A percentile compares a stretch with the other conserved stretches of the same genome.
Conservation (phyloP, 345 rosid genomes). For the Acer negundo region DNA sequence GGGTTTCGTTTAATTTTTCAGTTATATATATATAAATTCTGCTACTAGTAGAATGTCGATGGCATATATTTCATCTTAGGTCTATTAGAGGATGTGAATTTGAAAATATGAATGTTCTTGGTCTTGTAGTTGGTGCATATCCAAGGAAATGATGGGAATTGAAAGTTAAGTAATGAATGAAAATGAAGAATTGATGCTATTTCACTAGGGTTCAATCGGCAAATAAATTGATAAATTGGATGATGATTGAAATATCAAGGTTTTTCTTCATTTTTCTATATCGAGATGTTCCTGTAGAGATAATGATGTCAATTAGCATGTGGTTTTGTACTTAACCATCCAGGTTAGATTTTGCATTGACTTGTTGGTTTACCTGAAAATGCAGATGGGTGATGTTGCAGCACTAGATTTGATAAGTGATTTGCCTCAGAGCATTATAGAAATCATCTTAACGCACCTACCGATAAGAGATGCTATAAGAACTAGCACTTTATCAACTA, state of each 20-base stretch:
- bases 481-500: slow-evolving; percentile 73
- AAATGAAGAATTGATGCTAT: neutral
- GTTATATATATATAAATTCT: neutral
- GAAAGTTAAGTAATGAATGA: neutral
- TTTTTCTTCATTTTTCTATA: neutral
- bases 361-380: neutral
- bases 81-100: neutral
- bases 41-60: neutral
- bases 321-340: neutral
- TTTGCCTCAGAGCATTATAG: slow-evolving; percentile 81
- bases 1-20: neutral
- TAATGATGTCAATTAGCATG: neutral
- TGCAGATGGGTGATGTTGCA: slow-evolving; percentile 50
- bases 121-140: neutral
- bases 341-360: slow-evolving; percentile 6
- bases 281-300: neutral
- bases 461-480: slow-evolving; percentile 74
- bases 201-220: neutral
- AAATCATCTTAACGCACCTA: slow-evolving; percentile 65
- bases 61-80: neutral
- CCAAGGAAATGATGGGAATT: neutral
- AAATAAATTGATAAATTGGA: neutral
- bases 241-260: neutral
- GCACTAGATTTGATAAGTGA: slow-evolving; percentile 59
- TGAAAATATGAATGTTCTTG: neutral